Evolutionary conservation across 371 early-diverging fungal species (phyloP).

Genomic region (Haplosporangium sp.): DNA sequence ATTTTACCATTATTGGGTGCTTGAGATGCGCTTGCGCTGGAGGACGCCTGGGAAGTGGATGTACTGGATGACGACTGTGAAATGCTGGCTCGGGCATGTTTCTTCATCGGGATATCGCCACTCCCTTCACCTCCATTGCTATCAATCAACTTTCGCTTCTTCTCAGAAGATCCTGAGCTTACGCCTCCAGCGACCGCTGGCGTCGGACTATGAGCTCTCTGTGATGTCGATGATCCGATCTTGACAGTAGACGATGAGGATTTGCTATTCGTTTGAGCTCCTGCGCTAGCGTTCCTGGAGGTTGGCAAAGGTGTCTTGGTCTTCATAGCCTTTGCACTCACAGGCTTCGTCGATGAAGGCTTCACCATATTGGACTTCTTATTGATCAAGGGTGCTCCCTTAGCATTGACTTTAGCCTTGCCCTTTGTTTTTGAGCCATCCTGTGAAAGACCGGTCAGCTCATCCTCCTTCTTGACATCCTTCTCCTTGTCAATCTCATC

Average conservation of each 20-base stretch:
- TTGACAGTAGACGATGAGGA: constrained; percentile 5
- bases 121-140: constrained; percentile 9
- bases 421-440: constrained; percentile 56
- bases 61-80: too few relatives aligned
- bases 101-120: constrained; percentile 8
- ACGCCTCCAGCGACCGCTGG: constrained; percentile 16
- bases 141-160: constrained; percentile 55
- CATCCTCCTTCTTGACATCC: constrained; percentile 46
- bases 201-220: too few relatives aligned
- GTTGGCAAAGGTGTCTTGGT: constrained; percentile 61
- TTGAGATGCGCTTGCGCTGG: constrained; percentile 4
- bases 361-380: constrained; percentile 53
- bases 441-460: constrained; percentile 24
- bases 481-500: constrained; percentile 62
- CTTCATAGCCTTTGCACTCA: constrained; percentile 62
- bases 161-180: constrained; percentile 29
- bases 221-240: constrained; percentile 8
- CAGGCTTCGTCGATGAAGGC: constrained; percentile 54
- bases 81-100: constrained; percentile 14
- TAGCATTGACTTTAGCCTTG: constrained; percentile 54
- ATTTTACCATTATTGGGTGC: constrained; percentile 11
- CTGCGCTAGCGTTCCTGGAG: constrained; percentile 59
- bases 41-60: constrained; percentile 1
- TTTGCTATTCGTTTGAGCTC: constrained; percentile 37
- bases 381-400: constrained; percentile 43